These are phyloP conservation scores for Paragyromitra xinjiangensis DNA, from an alignment of 495 filamentous ascomycete genomes.

Conservation along the genomic window DNA sequence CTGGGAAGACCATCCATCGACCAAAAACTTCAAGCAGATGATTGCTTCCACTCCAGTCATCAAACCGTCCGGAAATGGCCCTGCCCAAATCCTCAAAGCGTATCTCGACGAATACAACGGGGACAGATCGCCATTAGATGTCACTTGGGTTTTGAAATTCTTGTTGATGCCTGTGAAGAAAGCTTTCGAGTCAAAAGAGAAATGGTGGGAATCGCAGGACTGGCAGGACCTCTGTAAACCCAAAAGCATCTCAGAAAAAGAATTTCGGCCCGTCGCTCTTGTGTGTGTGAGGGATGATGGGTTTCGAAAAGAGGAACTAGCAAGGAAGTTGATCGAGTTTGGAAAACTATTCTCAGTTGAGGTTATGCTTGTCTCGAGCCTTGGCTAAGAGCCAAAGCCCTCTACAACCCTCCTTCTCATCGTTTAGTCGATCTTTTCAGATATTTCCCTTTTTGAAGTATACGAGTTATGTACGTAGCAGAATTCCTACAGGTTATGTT, in stretches of 20 bases:
- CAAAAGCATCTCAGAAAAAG: constrained; percentile 28
- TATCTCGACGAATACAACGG: constrained; percentile 52
- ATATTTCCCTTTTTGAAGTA: neutral
- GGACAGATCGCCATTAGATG: constrained; percentile 30
- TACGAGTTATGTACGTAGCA: no score
- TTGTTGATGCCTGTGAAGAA: constrained; percentile 42
- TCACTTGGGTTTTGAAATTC: constrained; percentile 49
- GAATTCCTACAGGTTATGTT: neutral
- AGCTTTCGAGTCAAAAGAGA: neutral
- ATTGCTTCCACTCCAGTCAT: constrained; percentile 50
- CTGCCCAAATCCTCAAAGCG: constrained; percentile 46
- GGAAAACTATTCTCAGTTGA: constrained; percentile 48
- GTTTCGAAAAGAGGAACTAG: constrained; percentile 42
- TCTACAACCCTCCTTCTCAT: neutral
- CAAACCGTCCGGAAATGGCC: constrained; percentile 47
- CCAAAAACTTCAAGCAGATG: constrained; percentile 50
- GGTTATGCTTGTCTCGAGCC: constrained; percentile 47
- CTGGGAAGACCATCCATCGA: constrained; percentile 36
- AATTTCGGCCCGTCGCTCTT: constrained; percentile 45
- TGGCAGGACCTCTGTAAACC: constrained; percentile 50
- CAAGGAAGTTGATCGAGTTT: constrained; percentile 50
- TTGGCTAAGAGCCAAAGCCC: constrained; percentile 16
- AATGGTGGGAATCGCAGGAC: constrained; percentile 48
- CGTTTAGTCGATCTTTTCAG: neutral
- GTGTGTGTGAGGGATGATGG: constrained; percentile 44